phyloP scores from a whole-genome alignment of 768 basidiomycete species.

The Xanthoconium stramineum region DNA sequence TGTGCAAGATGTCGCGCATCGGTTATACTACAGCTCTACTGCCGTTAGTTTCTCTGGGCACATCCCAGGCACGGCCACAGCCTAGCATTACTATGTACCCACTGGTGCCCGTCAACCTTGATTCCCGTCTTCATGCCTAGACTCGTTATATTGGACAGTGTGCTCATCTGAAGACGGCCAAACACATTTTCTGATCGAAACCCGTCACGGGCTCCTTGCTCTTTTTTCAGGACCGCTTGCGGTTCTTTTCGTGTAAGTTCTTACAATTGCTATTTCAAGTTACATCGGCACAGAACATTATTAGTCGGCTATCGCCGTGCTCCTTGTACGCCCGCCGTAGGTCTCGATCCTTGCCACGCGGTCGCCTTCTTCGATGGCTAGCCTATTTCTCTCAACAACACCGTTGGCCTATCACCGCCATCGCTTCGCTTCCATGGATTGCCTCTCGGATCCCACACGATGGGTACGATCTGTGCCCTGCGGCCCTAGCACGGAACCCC shows the following conservation, averaged over 20 bases:
- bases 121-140: constrained; percentile 12
- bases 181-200: constrained; percentile 7
- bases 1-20: constrained; percentile 80
- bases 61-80: not conserved
- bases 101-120: not conserved
- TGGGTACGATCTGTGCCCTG: constrained; percentile 9
- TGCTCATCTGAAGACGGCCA: not conserved
- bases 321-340: not conserved
- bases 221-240: constrained; percentile 8
- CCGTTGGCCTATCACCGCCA: constrained; percentile 29
- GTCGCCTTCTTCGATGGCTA: constrained; percentile 18
- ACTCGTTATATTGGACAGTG: not conserved
- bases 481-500: constrained; percentile 9
- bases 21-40: constrained; percentile 77
- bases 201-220: constrained; percentile 2
- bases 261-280: constrained; percentile 10
- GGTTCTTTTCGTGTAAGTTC: constrained; percentile 7
- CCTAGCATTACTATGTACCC: not conserved
- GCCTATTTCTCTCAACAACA: constrained; percentile 6
- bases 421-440: constrained; percentile 17
- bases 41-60: constrained; percentile 6
- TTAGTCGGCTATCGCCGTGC: constrained; percentile 6
- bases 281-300: not conserved
- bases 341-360: constrained; percentile 19
- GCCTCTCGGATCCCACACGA: constrained; percentile 10